These are phyloP conservation scores for Plasmodium ovale DNA, from an alignment of 169 alveolate species.

Conservation along the genomic window DNA sequence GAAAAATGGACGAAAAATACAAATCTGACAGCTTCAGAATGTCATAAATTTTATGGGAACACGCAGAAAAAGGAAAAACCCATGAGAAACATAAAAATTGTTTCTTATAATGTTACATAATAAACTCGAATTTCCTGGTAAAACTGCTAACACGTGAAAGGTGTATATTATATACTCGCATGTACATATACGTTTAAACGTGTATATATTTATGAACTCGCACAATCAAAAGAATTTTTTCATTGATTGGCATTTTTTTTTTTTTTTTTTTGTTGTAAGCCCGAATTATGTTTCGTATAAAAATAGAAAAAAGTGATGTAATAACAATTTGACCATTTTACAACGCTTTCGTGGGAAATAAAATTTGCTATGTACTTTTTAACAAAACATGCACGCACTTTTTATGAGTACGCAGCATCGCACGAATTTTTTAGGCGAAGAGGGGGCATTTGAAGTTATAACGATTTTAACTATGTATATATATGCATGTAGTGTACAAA, in stretches of 20 bases:
- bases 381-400: constrained; percentile 12
- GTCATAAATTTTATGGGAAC: background rate
- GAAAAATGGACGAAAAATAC: background rate
- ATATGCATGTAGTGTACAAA: constrained; percentile 4
- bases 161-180: too few species aligned
- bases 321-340: background rate
- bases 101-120: background rate
- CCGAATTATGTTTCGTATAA: background rate
- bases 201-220: too few species aligned
- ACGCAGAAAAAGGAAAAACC: background rate
- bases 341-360: background rate
- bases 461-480: background rate
- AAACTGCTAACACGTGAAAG: too few species aligned
- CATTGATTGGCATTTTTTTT: background rate
- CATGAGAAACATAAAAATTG: background rate
- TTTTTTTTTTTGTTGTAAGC: too few species aligned
- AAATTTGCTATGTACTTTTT: background rate
- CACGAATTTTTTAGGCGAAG: background rate
- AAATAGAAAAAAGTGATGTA: background rate
- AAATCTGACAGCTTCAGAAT: background rate
- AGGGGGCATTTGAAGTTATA: background rate
- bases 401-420: background rate
- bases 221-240: too few species aligned
- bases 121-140: background rate
- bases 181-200: too few species aligned